Percentiles rank a stretch among this genome's conserved stretches.
These are phyloP conservation scores for Ophiocytium majus DNA, from an alignment of 352 stramenopile species.

Conservation along the genomic window DNA sequence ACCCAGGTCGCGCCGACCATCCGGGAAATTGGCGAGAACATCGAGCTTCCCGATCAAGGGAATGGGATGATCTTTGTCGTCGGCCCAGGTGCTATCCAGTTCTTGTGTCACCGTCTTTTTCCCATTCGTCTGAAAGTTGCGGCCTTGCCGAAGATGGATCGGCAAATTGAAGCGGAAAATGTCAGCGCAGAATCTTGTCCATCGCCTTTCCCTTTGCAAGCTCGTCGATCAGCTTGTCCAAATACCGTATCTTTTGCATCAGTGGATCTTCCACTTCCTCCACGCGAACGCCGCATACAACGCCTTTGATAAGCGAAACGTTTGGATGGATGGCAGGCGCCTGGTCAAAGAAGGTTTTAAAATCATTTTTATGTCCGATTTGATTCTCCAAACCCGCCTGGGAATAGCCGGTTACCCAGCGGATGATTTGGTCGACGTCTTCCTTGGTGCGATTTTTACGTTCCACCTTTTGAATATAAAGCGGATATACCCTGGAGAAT, in stretches of 20 bases:
- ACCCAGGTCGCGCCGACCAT: no score
- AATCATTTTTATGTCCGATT: background rate
- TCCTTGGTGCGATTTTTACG: background rate
- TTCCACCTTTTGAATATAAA: constrained; percentile 8
- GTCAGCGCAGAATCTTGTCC: background rate
- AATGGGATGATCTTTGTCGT: no score
- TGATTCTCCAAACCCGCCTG: background rate
- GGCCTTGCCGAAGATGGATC: no score
- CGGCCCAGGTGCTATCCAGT: no score
- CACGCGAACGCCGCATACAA: background rate
- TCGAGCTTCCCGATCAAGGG: no score
- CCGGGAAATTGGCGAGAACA: no score
- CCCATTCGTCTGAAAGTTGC: no score
- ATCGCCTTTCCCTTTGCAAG: constrained; percentile 7
- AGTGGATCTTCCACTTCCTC: background rate
- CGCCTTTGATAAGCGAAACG: background rate
- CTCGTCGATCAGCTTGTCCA: constrained; percentile 7
- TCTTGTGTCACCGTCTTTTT: no score
- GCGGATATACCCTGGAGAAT: constrained; percentile 1
- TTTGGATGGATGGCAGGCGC: background rate
- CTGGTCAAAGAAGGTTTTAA: background rate
- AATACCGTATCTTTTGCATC: background rate
- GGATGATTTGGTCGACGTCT: background rate
- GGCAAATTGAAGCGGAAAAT: no score
- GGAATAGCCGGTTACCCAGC: background rate